Percentiles rank a stretch among this genome's conserved stretches.
These are phyloP conservation scores for Vitis vinifera DNA, from an alignment of 164 flowering plant species.

Conservation along the genomic window DNA sequence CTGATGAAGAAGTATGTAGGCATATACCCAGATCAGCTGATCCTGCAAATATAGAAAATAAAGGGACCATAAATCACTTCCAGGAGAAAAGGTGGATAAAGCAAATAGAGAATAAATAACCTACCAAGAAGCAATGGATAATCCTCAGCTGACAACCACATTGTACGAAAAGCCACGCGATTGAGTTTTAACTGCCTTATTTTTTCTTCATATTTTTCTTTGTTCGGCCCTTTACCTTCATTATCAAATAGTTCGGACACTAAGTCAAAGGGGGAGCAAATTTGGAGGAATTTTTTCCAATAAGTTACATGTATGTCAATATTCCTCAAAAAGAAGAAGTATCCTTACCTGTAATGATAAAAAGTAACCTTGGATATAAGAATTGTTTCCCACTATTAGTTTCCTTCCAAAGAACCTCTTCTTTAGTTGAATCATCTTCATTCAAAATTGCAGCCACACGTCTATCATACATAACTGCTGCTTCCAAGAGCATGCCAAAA, in stretches of 20 bases:
- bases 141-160: conserved; percentile 97
- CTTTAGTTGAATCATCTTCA: conserved; percentile 65
- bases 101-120: conserved; percentile 3
- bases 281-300: too few species aligned
- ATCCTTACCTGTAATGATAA: conserved; percentile 81
- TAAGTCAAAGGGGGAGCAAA: too few species aligned
- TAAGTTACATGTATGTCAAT: background rate
- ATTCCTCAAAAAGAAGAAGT: background rate
- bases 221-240: conserved; percentile 91
- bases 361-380: conserved; percentile 77
- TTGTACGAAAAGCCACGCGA: conserved; percentile 94
- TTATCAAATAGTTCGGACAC: background rate
- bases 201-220: conserved; percentile 77
- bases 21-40: conserved; percentile 96
- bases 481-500: conserved; percentile 85
- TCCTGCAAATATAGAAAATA: conserved; percentile 44
- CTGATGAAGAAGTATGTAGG: conserved; percentile 95
- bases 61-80: background rate
- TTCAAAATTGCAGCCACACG: conserved; percentile 82
- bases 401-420: conserved; percentile 56
- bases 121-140: conserved; percentile 90
- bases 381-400: conserved; percentile 47
- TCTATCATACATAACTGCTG: conserved; percentile 97
- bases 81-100: background rate
- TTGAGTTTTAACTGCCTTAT: conserved; percentile 69